A percentile compares a stretch with the other conserved stretches of the same genome.
Evolutionary conservation across 495 filamentous ascomycete genomes (phyloP).

Genomic region (Annulohypoxylon nitens): DNA sequence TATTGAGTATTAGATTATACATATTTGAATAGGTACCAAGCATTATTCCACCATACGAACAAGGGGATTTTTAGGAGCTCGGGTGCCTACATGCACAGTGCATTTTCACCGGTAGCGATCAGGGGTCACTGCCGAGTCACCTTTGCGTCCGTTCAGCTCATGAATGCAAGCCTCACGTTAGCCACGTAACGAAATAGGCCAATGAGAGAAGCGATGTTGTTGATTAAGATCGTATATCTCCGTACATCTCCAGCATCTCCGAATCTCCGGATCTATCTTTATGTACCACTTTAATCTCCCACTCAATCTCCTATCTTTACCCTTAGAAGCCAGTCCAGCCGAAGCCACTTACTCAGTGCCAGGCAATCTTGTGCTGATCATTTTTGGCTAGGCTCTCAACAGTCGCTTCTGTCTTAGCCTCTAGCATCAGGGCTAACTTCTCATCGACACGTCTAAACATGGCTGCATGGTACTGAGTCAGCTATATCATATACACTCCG

Average conservation of each 20-base stretch:
- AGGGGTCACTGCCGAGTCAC: not conserved
- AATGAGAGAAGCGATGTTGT: not conserved
- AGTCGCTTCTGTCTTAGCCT: conserved; percentile 26
- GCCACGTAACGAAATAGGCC: not conserved
- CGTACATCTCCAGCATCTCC: not conserved
- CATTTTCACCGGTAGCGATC: not conserved
- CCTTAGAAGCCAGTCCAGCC: not conserved
- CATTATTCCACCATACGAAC: not conserved
- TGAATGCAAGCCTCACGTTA: not conserved
- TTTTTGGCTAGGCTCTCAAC: conserved; percentile 9
- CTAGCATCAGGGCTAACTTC: conserved; percentile 19
- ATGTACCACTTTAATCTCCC: not conserved
- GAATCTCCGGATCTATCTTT: not conserved
- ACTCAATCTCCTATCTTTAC: not conserved
- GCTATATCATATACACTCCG: not conserved
- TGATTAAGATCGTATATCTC: not conserved
- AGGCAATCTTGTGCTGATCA: conserved; percentile 11
- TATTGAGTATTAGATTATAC: not conserved
- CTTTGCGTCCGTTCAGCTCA: not conserved
- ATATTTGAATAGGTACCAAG: not conserved
- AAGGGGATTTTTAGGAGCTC: not conserved
- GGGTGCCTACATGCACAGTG: not conserved
- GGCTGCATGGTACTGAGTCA: conserved; percentile 34
- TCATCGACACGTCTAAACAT: conserved; percentile 45
- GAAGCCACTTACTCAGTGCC: conserved; percentile 4